Base-by-base conservation (phyloP, 2,329 filamentous ascomycete species). In the Biscogniauxia mediterranea region DNA sequence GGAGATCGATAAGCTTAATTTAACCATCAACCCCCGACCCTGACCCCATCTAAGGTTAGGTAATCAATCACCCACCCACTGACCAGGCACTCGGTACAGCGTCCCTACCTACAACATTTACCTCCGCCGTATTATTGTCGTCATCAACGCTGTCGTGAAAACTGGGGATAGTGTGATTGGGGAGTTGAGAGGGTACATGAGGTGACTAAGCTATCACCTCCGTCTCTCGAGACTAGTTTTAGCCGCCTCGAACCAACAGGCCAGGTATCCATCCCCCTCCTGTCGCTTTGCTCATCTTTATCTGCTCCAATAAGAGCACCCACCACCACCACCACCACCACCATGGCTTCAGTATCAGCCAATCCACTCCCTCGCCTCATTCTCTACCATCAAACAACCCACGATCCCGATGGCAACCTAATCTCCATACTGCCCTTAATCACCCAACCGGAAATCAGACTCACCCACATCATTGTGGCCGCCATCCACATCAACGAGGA, bases 401-500 rank as follows among this genome's bases (percentile, higher is more conserved):
- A 80, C 66, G 70, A 74, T 52, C 66, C 69, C 19, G 69, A 74
- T 17, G 75, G 75, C 54, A 69, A 70, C 1, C 71, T 70, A 42
- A 75, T 80, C 59, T 80, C 78, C 17, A 69, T 80, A 23, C 71
- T 80, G 11, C 78, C 79, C 0, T 71, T 81, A 25, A 68, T 81
- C 54, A 74, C 72, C 3, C 66, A 75, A 55, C 74, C 76, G 4
- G 70, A 66, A 58, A 75, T 79, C 64, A 63, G 67, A 32, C 63
- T 79, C n/a, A 92, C 91, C 0, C 91, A 94, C 75, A 77, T 94
- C 55, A 91, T 93, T 64, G 76, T 94, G 25, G 91, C 90, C 0
- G 91, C 91, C 1, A 88, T 95, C 61, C 91, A 94, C 74, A 78
- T 95, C 65, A 94, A 94, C 73, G 83, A 84, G 2, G 75, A 79